Evolutionary conservation across 192 early-diverging fungal species (phyloP).

Genomic region (Helicostylum pulchrum): DNA sequence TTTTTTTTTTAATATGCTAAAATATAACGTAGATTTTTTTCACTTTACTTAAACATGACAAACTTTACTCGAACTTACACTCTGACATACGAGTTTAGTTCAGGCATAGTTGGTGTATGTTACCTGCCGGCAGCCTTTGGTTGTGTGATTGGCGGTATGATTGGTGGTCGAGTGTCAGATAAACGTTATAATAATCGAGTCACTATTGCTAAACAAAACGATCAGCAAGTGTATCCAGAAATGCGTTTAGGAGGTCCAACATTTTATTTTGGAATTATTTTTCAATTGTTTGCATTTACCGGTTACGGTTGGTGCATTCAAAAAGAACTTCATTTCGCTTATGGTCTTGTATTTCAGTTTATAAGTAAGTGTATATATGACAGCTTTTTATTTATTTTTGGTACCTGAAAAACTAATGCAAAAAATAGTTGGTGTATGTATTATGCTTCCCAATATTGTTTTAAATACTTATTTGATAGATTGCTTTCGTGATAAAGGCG

Average conservation of each 20-base stretch:
- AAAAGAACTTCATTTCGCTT: constrained; percentile 32
- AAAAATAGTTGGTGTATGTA: constrained; percentile 25
- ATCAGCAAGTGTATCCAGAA: constrained; percentile 13
- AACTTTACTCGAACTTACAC: constrained; percentile 33
- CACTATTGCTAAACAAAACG: constrained; percentile 4
- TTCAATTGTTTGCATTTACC: constrained; percentile 6
- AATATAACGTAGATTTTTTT: constrained; percentile 22
- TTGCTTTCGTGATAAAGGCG: constrained; percentile 24
- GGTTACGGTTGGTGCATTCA: constrained; percentile 38
- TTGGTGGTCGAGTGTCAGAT: constrained; percentile 27
- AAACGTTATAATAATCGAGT: constrained; percentile 11
- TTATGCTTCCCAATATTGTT: constrained; percentile 30
- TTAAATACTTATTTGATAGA: constrained; percentile 38
- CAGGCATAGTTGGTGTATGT: constrained; percentile 32
- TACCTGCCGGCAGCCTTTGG: constrained; percentile 32
- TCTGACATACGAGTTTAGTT: constrained; percentile 28
- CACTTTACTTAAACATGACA: constrained; percentile 31
- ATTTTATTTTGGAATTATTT: constrained; percentile 10
- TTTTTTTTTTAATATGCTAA: background rate
- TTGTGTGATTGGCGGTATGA: constrained; percentile 9
- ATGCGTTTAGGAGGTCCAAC: constrained; percentile 24
- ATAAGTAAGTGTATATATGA: constrained; percentile 22
- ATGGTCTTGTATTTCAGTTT: constrained; percentile 27
- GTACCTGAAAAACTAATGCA: background rate
- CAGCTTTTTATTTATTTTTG: background rate